These are phyloP conservation scores for Apiospora arundinis DNA, from an alignment of 2,329 filamentous ascomycete species.

Conservation along the genomic window DNA sequence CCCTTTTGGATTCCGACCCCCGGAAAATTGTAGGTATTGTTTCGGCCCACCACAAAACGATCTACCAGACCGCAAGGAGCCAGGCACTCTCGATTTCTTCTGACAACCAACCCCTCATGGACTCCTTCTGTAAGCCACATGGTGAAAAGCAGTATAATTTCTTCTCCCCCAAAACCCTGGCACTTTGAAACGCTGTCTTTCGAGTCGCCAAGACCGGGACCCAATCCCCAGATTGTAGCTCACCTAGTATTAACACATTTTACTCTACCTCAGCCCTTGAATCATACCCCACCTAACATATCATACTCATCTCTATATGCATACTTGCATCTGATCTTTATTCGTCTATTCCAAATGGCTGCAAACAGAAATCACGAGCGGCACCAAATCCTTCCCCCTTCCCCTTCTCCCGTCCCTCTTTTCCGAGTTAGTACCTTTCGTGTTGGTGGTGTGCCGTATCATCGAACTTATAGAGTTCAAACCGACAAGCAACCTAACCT, in stretches of 20 bases:
- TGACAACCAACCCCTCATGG: not conserved
- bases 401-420: not conserved
- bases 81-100: not conserved
- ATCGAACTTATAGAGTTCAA: not conserved
- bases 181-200: conserved; percentile 13
- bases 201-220: not conserved
- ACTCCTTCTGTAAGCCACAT: conserved; percentile 12
- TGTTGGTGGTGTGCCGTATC: conserved; percentile 2
- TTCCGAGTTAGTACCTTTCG: conserved; percentile 5
- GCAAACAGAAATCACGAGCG: not conserved
- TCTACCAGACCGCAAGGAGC: not conserved
- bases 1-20: not conserved
- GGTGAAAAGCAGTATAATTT: not conserved
- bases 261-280: not conserved
- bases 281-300: no score
- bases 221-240: not conserved
- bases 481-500: conserved; percentile 12
- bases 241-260: not conserved
- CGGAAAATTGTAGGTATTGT: conserved; percentile 7
- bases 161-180: not conserved
- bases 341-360: not conserved
- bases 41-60: not conserved
- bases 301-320: no score
- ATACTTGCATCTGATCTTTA: not conserved
- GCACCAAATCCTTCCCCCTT: not conserved